Evolutionary conservation across 495 filamentous ascomycete species (phyloP), one percentile per base, ranked within the genome.

Genomic region (Amniculicola lignicola): DNA sequence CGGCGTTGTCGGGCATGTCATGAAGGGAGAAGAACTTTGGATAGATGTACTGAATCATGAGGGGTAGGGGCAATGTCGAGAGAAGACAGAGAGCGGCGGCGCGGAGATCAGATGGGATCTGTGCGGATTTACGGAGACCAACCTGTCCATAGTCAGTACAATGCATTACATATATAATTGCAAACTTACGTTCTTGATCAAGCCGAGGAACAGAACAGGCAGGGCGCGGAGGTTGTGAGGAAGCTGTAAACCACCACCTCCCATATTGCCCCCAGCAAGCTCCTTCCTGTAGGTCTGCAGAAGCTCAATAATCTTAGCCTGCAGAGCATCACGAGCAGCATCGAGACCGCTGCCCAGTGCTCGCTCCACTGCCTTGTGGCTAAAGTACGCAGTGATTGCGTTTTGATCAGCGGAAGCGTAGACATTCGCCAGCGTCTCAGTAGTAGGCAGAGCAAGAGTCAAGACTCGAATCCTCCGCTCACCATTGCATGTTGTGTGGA

Each of bases 401-500:
- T 82, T 82, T 70, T 95, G 91, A 67, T 98, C 93, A 1, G 93
- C 94, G 11, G 89, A 94, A 11, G 93, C 90, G 72, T 95, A 98
- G 31, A 97, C 74, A 62, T 96, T 90, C 14, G 92, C 86, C 31
- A 98, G 72, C 61, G 80, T 92, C 53, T 88, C 85, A 2, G 93
- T 98, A 0, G 92, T 97, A 1, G 93, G 93, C 28, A 98, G 78
- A 2, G 91, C 86, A 43, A 98, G 76, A 6, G 93, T 98, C 82
- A 97, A 77, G 27, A 98, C 94, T 44, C 93, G 81, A 59, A 98
- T 98, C 46, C 93, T 79, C 58, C 93, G 79, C 74, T 97, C 92
- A 28, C 93, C 93, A 63, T 97, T 98, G 77, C 94, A 96, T 6
- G 90, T 97, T 25, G 93, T 98, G 70, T 97, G 94, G 29, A 98